A percentile compares a stretch with the other conserved stretches of the same genome.
These are phyloP conservation scores for Aphanomyces invadans DNA, from an alignment of 352 stramenopile species.

Conservation along the genomic window DNA sequence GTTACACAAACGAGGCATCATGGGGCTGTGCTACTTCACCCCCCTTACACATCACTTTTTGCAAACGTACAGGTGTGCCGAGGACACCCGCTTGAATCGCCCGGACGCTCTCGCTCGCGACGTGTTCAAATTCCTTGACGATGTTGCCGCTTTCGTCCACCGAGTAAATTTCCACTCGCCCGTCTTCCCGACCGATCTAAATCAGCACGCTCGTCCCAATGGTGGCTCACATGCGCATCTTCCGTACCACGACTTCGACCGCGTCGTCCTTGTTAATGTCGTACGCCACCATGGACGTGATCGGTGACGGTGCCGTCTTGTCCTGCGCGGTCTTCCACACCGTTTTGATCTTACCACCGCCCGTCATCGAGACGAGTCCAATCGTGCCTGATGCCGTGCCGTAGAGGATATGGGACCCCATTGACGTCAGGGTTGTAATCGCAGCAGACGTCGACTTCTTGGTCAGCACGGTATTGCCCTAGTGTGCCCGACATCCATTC, in stretches of 20 bases:
- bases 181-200: conserved; percentile 62
- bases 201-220: too few relatives aligned
- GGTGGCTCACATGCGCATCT: too few relatives aligned
- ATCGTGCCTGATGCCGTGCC: conserved; percentile 50
- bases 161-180: conserved; percentile 63
- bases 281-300: conserved; percentile 72
- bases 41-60: too few relatives aligned
- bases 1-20: too few relatives aligned
- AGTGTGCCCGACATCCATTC: conserved; percentile 36
- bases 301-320: conserved; percentile 32
- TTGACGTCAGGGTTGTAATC: conserved; percentile 40
- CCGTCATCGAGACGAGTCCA: conserved; percentile 56
- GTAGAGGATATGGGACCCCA: conserved; percentile 47
- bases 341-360: conserved; percentile 56
- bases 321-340: conserved; percentile 33
- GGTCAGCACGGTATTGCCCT: conserved; percentile 32
- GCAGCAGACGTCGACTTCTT: conserved; percentile 55
- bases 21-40: too few relatives aligned
- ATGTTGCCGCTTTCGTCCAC: conserved; percentile 46
- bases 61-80: conserved; percentile 34
- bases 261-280: conserved; percentile 78
- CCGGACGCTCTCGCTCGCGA: conserved; percentile 64
- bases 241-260: conserved; percentile 46
- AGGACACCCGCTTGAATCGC: conserved; percentile 64
- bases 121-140: conserved; percentile 55